These are phyloP conservation scores for Globisporangium acanthophoron DNA, from an alignment of 352 stramenopile genomes.

Conservation along the genomic window DNA sequence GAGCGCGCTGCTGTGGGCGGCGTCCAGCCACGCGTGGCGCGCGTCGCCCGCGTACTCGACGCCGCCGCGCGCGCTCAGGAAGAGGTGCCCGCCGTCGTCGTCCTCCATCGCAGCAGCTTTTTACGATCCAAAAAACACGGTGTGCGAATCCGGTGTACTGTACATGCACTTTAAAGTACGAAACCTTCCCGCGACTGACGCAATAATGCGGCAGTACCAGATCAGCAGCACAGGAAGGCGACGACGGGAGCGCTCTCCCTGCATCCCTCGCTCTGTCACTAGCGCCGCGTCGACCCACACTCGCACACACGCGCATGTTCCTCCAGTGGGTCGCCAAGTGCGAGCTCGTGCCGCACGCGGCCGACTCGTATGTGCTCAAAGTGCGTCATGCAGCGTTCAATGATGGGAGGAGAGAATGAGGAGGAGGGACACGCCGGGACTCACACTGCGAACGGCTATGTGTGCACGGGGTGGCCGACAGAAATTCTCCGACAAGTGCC, in stretches of 20 bases:
- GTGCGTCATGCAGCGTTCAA: conserved; percentile 14
- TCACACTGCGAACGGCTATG: neutral
- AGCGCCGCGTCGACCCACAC: too few species aligned
- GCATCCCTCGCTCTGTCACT: too few species aligned
- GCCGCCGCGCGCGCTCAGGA: conserved; percentile 38
- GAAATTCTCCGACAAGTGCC: conserved; percentile 88
- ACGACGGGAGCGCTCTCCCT: neutral
- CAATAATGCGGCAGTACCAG: too few species aligned
- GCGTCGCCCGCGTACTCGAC: conserved; percentile 32
- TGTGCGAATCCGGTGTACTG: too few species aligned
- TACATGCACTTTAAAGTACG: neutral
- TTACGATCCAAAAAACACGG: too few species aligned
- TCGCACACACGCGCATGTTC: conserved; percentile 44
- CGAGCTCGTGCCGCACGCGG: conserved; percentile 63
- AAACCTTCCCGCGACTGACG: neutral
- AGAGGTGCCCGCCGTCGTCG: conserved; percentile 64
- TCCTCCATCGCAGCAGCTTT: neutral
- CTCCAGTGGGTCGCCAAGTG: conserved; percentile 86
- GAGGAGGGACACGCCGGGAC: neutral
- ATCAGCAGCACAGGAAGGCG: too few species aligned
- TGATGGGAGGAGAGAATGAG: neutral
- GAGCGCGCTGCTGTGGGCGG: conserved; percentile 46
- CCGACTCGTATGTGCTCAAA: conserved; percentile 81
- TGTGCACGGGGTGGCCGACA: conserved; percentile 9
- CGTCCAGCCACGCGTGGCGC: conserved; percentile 46